phyloP scores from a whole-genome alignment of 202 grass and related monocot genomes.

The Saccharum hybrid region DNA sequence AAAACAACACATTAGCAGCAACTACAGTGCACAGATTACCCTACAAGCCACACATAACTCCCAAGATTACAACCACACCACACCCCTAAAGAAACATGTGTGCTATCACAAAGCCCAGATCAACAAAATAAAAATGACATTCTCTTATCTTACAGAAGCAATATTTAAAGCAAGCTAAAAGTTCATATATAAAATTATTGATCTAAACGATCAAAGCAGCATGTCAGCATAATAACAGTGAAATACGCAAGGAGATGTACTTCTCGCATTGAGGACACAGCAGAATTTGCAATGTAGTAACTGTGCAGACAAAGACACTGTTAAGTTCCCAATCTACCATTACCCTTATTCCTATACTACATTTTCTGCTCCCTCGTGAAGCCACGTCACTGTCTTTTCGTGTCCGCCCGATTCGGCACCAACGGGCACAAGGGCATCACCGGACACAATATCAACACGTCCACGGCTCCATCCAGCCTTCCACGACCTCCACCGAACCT shows the following conservation, averaged over 20 bases:
- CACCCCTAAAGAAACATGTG: neutral
- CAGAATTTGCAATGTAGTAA: neutral
- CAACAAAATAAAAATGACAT: constrained; percentile 13
- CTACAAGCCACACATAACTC: neutral
- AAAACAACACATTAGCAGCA: neutral
- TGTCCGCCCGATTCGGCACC: no score
- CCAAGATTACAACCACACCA: neutral
- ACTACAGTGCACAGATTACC: neutral
- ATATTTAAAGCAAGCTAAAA: neutral
- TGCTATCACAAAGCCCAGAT: neutral
- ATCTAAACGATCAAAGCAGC: neutral
- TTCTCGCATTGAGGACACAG: constrained; percentile 5
- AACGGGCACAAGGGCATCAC: no score
- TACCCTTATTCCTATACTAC: no score
- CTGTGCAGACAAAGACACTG: neutral
- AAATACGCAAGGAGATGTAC: neutral
- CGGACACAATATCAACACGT: no score
- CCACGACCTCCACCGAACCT: no score
- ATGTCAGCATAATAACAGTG: neutral
- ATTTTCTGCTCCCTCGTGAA: no score
- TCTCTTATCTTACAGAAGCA: neutral
- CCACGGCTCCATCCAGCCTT: no score
- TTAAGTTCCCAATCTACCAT: neutral
- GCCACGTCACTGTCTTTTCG: no score
- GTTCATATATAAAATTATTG: neutral